Base-by-base conservation (phyloP, 306 rosid genomes). In the Dryas alaskensis region DNA sequence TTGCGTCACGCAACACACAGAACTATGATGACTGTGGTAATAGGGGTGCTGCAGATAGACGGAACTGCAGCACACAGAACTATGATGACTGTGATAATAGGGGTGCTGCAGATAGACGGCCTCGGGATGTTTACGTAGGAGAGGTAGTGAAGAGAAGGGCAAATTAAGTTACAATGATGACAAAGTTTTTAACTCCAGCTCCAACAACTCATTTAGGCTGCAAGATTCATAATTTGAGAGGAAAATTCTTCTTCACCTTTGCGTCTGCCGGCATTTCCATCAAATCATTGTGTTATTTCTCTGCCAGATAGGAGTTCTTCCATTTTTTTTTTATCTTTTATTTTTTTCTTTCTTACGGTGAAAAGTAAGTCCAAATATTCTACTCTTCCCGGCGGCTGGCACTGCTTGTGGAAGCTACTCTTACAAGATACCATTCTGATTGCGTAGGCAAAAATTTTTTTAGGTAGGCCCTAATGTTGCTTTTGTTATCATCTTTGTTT, bases 381-480 rank as follows among this genome's bases (percentile, higher is more conserved):
- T n/a, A n/a, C 42, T 57, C 64, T 78, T 72, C 74, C 63, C 19
- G 60, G 73, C 63, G 2, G 73, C 73, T 8, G 69, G 27, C 74
- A 51, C 78, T 73, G 77, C 77, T 72, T 57, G 74, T 59, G 82
- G 74, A 72, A 72, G 82, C 70, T 60, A 70, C 59, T 43, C 44
- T 73, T 14, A 73, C 75, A 0, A 31, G 37, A 31, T 31, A 31
- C 37, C 72, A 45, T 59, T 73, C 70, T 43, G 53, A 42, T 67
- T 48, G 74, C 70, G 63, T 50, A 60, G 60, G 79, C 71, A 45
- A 43, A 5, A 60, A 37, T 72, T 58, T 60, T 73, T 61, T 42
- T 39, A 69, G 81, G 66, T 57, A 74, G 77, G 83, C 76, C 75
- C 72, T 45, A 48, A 68, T 79, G 69, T 79, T 65, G 72, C 73